Evolutionary conservation across 2,329 filamentous ascomycete species (phyloP), one percentile per base, ranked within the genome.

Genomic region (Sporothrix pseudoabietina): DNA sequence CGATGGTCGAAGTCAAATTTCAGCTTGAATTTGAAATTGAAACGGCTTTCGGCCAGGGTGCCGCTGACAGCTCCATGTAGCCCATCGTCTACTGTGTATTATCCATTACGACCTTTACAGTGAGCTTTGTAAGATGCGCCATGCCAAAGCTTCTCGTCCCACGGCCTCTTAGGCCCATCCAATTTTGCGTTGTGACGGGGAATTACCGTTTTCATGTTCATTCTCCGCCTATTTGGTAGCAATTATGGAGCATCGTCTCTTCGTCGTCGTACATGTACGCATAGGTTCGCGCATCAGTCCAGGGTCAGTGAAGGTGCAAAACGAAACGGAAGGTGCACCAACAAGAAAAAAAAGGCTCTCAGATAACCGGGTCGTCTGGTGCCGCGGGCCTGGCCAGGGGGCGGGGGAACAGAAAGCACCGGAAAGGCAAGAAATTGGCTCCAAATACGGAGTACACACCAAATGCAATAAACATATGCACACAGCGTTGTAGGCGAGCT

Each of bases 251-350:
- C 19, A 63, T 41, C 16, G 6, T 63, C 19, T 32, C 19, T 41
- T 41, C 16, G 6, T 63, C 19, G 59, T 63, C 35, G 57, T 41
- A n/a, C n/a, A n/a, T n/a, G n/a, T n/a, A n/a, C n/a, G n/a, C n/a
- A n/a, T n/a, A 41, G 57, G 32, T 59, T 57, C 19, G 16, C 57
- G 8, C 57, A n/a, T 61, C 55, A 12, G 30, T 59, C 55, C 16
- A 61, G 30, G 57, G 57, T 30, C 55, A 59, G 30, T 19, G n/a
- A 59, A 26, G 35, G 14, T 26, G 10, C 32, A 39, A 10, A 65
- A 47, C 39, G 61, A 47, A 47, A 65, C 39, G 12, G 14, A 63
- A 66, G 30, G 9, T 69, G 47, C 65, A 69, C 65, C 54, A 69
- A 66, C 32, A 57, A 26, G 41, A 14, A 49, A n/a, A 55, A 16